Percentiles rank a stretch among this genome's conserved stretches.
phyloP scores from a whole-genome alignment of 2,329 filamentous ascomycete genomes.

The Cadophora gregata region DNA sequence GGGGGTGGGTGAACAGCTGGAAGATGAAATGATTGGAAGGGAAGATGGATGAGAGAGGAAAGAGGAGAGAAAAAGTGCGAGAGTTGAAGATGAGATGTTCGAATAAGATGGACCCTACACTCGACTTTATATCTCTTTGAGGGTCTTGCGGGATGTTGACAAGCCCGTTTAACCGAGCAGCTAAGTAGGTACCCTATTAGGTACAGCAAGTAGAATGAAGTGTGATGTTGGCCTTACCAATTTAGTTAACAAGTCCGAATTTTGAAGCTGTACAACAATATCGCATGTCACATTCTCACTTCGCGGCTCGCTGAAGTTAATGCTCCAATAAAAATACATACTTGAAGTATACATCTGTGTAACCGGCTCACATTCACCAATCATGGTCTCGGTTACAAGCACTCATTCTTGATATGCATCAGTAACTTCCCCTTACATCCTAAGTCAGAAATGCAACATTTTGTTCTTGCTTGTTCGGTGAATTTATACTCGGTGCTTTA shows the following conservation, averaged over 20 bases:
- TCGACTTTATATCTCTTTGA: not conserved
- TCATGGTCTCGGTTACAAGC: not conserved
- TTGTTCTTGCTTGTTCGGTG: not conserved
- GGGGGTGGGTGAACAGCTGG: not conserved
- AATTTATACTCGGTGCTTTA: not conserved
- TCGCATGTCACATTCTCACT: not conserved
- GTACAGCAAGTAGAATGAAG: not conserved
- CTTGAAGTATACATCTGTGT: not conserved
- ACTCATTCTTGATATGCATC: not conserved
- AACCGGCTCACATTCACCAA: not conserved
- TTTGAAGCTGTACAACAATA: not conserved
- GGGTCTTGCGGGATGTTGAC: not conserved
- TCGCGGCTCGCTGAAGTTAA: not conserved
- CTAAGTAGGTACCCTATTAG: too few species aligned
- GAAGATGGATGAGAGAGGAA: not conserved
- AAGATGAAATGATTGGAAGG: not conserved
- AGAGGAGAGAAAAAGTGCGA: not conserved
- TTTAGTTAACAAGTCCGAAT: conserved; percentile 1
- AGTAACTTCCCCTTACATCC: not conserved
- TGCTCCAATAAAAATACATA: not conserved
- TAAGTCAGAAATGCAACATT: not conserved
- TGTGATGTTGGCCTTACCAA: not conserved
- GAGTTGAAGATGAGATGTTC: not conserved
- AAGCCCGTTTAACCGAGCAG: not conserved
- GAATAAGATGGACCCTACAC: not conserved